phyloP scores from a whole-genome alignment of 73 alveolate genomes.

The Vitrella brassicaformis region DNA sequence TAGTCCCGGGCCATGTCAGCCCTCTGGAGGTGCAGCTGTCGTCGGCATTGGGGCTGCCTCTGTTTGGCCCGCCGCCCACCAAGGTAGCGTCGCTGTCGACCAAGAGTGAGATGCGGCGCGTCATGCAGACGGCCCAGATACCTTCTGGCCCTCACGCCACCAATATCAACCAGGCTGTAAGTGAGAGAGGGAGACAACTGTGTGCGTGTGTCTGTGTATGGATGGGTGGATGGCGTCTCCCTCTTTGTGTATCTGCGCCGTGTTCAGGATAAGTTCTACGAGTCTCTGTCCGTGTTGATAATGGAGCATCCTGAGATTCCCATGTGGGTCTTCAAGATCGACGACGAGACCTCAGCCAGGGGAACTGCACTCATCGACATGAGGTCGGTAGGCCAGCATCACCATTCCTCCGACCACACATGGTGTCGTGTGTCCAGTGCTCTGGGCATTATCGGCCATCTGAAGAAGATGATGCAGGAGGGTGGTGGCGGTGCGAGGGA shows the following conservation, averaged over 20 bases:
- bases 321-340: constrained; percentile 28
- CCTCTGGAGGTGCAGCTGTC: not conserved
- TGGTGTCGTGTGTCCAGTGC: too few species aligned
- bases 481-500: too few species aligned
- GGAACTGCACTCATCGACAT: constrained; percentile 29
- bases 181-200: too few species aligned
- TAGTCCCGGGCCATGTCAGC: not conserved
- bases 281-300: constrained; percentile 17
- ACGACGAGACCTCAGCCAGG: constrained; percentile 28
- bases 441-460: too few species aligned
- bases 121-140: too few species aligned
- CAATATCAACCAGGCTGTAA: too few species aligned
- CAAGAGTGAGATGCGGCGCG: too few species aligned
- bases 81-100: constrained; percentile 21
- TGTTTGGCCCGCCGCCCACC: constrained; percentile 21
- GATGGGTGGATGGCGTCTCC: too few species aligned
- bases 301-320: constrained; percentile 25
- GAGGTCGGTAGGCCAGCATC: too few species aligned
- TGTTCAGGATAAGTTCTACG: constrained; percentile 17
- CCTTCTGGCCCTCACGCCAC: constrained; percentile 33
- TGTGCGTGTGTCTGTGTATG: too few species aligned
- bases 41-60: constrained; percentile 9
- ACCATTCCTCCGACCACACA: too few species aligned
- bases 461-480: too few species aligned
- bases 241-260: not conserved